Evolutionary conservation across 352 stramenopile species (phyloP).

Genomic region (Phytophthora sp.): DNA sequence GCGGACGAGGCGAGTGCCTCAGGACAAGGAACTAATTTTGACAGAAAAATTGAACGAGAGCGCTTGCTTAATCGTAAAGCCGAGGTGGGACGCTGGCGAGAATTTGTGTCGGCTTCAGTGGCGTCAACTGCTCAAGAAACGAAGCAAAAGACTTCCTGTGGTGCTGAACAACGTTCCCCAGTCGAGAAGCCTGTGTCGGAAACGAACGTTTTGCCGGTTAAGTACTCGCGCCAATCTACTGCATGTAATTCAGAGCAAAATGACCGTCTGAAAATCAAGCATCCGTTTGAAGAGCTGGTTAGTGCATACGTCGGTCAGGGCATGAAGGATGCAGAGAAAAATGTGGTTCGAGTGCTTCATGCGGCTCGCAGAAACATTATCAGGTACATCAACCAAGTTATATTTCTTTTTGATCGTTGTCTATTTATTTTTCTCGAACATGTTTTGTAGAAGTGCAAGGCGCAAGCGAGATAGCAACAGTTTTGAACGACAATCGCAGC

Average conservation of each 20-base stretch:
- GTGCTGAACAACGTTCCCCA: background rate
- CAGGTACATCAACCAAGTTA: conserved; percentile 9
- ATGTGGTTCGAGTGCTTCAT: conserved; percentile 1
- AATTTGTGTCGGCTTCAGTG: conserved; percentile 8
- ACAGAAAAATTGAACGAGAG: conserved; percentile 36
- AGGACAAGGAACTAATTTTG: conserved; percentile 31
- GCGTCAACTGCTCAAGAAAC: conserved; percentile 1
- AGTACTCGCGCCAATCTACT: no score
- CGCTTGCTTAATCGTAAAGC: conserved; percentile 30
- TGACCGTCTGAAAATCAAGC: background rate
- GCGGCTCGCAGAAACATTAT: conserved; percentile 2
- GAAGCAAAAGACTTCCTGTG: background rate
- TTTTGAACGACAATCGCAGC: background rate
- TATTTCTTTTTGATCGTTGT: background rate
- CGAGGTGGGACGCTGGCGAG: conserved; percentile 30
- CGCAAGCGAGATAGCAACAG: background rate
- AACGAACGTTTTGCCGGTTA: background rate
- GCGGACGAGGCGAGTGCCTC: conserved; percentile 20
- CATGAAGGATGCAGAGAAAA: conserved; percentile 18
- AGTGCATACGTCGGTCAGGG: conserved; percentile 3
- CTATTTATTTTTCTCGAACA: background rate
- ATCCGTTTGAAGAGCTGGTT: conserved; percentile 11
- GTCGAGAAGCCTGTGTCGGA: background rate
- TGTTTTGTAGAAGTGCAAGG: conserved; percentile 1
- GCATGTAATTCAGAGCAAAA: background rate